phyloP scores from a whole-genome alignment of 2,329 filamentous ascomycete species.

The Aspergillus proliferans region DNA sequence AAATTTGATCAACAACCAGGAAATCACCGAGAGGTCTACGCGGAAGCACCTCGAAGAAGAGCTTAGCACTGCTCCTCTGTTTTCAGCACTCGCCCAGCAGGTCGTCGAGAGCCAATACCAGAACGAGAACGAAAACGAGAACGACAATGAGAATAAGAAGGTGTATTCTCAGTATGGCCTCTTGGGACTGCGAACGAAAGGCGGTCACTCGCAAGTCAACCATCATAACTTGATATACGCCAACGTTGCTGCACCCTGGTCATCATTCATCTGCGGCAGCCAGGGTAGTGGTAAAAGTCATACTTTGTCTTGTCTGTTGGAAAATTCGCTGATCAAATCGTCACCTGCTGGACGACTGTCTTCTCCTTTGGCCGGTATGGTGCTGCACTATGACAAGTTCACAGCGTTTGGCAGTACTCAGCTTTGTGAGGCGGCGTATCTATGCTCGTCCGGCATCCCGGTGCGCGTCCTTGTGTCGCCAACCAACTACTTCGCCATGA shows the following conservation, averaged over 20 bases:
- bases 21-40: not conserved
- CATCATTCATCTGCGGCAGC: conserved; percentile 57
- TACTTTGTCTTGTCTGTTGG: conserved; percentile 53
- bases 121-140: not conserved
- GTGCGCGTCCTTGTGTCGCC: conserved; percentile 50
- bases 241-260: conserved; percentile 17
- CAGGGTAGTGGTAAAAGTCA: conserved; percentile 60
- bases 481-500: conserved; percentile 41
- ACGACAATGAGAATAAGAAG: not conserved
- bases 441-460: conserved; percentile 43
- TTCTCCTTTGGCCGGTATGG: conserved; percentile 46
- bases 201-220: not conserved
- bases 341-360: conserved; percentile 38
- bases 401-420: conserved; percentile 30
- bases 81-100: not conserved
- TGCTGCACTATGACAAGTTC: conserved; percentile 53
- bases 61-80: conserved; percentile 1
- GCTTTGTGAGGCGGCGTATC: conserved; percentile 51
- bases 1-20: not conserved
- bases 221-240: not conserved
- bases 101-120: not conserved
- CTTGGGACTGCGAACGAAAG: not conserved
- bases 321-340: conserved; percentile 29
- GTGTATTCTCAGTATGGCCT: not conserved
- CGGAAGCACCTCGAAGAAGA: conserved; percentile 1